phyloP scores from a whole-genome alignment of 169 alveolate genomes.

The Plasmodium berghei region DNA sequence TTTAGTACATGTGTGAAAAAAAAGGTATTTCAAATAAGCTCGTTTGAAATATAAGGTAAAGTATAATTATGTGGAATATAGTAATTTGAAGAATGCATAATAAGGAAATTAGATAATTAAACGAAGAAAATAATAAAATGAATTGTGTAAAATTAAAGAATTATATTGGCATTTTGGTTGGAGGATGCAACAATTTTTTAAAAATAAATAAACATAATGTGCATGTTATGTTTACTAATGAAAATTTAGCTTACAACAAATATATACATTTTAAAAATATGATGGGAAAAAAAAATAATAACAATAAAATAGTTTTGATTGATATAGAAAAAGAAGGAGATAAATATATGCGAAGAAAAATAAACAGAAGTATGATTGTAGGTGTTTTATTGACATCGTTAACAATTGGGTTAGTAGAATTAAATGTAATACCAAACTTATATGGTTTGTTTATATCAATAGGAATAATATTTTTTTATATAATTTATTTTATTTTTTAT shows the following conservation, averaged over 20 bases:
- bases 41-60: no score
- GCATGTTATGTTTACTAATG: constrained; percentile 23
- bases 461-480: constrained; percentile 14
- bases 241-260: not conserved
- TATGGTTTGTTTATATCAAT: constrained; percentile 21
- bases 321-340: constrained; percentile 19
- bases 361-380: constrained; percentile 10
- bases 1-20: no score
- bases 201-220: not conserved
- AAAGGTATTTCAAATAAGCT: no score
- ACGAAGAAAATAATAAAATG: constrained; percentile 1
- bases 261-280: not conserved
- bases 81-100: no score
- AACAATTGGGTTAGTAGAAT: constrained; percentile 37
- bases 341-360: constrained; percentile 17
- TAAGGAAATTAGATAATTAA: no score
- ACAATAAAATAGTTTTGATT: constrained; percentile 16
- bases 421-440: constrained; percentile 7
- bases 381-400: constrained; percentile 49
- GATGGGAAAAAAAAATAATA: not conserved
- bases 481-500: not conserved
- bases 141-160: not conserved
- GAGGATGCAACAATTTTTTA: not conserved
- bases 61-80: no score
- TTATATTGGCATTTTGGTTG: not conserved